phyloP scores from a whole-genome alignment of 176 grass and related monocot species.

The Alloteropsis semialata region DNA sequence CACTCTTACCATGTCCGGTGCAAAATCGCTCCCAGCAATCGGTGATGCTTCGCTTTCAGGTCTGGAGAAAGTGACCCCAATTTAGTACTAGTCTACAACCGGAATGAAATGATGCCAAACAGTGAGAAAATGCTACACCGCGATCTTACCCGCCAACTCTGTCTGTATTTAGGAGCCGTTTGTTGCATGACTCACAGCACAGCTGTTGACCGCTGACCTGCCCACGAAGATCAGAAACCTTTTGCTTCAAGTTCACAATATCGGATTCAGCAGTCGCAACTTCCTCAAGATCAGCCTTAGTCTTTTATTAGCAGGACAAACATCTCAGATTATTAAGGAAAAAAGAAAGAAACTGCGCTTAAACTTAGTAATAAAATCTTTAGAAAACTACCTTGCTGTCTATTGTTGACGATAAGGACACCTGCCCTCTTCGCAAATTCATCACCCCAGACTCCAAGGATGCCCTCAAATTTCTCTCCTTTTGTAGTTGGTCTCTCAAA shows the following conservation, averaged over 20 bases:
- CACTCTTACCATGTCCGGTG: constrained; percentile 21
- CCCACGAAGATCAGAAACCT: constrained; percentile 77
- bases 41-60: constrained; percentile 31
- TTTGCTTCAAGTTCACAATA: constrained; percentile 88
- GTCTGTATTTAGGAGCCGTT: constrained; percentile 41
- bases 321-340: constrained; percentile 16
- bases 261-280: constrained; percentile 83
- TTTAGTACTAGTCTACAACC: constrained; percentile 5
- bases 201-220: constrained; percentile 58
- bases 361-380: constrained; percentile 23
- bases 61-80: constrained; percentile 27
- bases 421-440: constrained; percentile 63
- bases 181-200: constrained; percentile 87
- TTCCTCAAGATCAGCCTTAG: constrained; percentile 78
- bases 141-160: constrained; percentile 52
- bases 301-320: constrained; percentile 54
- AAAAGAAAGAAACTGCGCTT: neutral
- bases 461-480: constrained; percentile 71
- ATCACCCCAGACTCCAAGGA: constrained; percentile 82
- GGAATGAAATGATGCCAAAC: neutral
- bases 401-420: constrained; percentile 50
- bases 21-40: neutral
- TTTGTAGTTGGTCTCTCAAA: constrained; percentile 74
- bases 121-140: neutral
- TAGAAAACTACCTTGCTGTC: constrained; percentile 74